Evolutionary conservation across 257 asterid genomes (phyloP), one percentile per base, ranked within the genome.

Genomic region (Solanum gracilifrons): DNA sequence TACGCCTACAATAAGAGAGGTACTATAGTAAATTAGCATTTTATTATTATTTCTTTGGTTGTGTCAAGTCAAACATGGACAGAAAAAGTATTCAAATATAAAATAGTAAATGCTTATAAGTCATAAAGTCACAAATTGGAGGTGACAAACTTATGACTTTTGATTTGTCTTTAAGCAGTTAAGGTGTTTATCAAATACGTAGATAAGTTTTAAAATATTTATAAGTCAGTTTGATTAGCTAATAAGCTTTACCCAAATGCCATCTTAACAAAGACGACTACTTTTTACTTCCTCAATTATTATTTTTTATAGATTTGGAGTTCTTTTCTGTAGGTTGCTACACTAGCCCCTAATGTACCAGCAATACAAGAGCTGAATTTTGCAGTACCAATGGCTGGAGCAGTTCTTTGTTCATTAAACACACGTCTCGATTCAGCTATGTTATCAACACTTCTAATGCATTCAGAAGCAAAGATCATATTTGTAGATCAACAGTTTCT

Each of bases 301-400:
- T 41, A 0, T 18, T 16, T 39, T 16, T 16, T 6, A 55, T 18
- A 55, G 62, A 18, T 62, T 62, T 85, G 25, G 66, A 25, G 77
- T 71, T 72, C 29, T 68, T 80, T 35, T 36, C 64, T 33, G 33
- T 71, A 90, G 91, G 91, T 90, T 37, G 92, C 91, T 43, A 88
- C 87, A 76, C 72, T 89, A 80, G 90, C 92, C 62, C 92, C 92
- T 15, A 90, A 90, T 80, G 41, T 90, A 33, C 89, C 91, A 36
- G 91, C 88, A 64, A 88, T 88, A 89, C 88, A 90, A 46, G 91
- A 90, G 90, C 87, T 90, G 20, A 91, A 90, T 87, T 87, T 90
- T 82, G 92, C 88, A 32, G 88, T 89, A 58, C 87, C 92, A 84
- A 89, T 90, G 92, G 90, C 91, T 0, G 92, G 92, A 72, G 91